Evolutionary conservation across 305 asterid species (phyloP).

Genomic region (Fraxinus floribunda): DNA sequence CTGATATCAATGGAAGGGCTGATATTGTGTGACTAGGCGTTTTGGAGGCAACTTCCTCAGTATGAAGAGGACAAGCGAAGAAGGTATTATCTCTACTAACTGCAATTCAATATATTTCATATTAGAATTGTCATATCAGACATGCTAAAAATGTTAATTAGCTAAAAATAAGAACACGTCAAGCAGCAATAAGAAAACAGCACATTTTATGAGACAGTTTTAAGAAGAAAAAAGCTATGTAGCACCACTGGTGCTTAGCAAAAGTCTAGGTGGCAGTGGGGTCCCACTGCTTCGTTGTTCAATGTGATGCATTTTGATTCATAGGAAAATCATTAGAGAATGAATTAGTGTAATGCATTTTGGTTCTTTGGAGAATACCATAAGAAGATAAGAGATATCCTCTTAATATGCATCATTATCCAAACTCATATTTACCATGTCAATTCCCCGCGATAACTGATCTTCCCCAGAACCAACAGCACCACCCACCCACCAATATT

Average conservation of each 20-base stretch:
- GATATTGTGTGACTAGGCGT: slow-evolving; percentile 88
- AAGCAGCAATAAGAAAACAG: not conserved
- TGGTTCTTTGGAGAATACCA: not conserved
- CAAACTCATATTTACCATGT: not conserved
- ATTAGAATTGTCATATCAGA: not conserved
- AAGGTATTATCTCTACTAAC: slow-evolving; percentile 91
- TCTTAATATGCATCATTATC: not conserved
- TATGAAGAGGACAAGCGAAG: slow-evolving; percentile 89
- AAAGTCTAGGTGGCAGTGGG: not conserved
- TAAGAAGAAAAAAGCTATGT: not conserved
- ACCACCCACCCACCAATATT: not conserved
- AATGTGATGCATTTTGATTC: not conserved
- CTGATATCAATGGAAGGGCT: slow-evolving; percentile 64
- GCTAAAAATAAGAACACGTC: not conserved
- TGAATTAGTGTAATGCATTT: too few relatives aligned
- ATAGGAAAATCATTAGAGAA: not conserved
- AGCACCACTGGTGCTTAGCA: not conserved
- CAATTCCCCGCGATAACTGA: not conserved
- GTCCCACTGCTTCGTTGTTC: not conserved
- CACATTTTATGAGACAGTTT: not conserved
- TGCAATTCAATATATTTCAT: slow-evolving; percentile 31
- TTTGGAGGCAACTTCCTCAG: slow-evolving; percentile 95
- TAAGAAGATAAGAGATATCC: not conserved
- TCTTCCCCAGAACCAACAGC: not conserved
- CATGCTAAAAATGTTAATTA: not conserved